phyloP scores from a whole-genome alignment of 129 eudicot genomes.

The Escallonia herrerae region DNA sequence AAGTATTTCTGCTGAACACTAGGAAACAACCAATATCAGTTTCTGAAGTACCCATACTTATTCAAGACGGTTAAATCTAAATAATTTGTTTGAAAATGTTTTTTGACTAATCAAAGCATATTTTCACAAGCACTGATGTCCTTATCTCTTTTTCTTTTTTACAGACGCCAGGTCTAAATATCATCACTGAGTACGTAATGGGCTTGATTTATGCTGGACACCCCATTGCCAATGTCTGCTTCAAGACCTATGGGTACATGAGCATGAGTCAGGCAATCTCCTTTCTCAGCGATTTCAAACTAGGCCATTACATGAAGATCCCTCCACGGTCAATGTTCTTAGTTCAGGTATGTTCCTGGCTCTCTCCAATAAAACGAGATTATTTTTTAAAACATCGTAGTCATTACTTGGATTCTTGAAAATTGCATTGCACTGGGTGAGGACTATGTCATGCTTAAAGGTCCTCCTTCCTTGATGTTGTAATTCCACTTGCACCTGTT shows the following conservation, averaged over 20 bases:
- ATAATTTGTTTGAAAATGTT: neutral
- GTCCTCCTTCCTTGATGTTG: neutral
- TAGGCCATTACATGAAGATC: slow-evolving; percentile 93
- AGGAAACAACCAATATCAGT: neutral
- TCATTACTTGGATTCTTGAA: too few species aligned
- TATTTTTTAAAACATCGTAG: neutral
- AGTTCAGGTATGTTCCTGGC: slow-evolving; percentile 47
- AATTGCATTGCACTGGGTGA: too few species aligned
- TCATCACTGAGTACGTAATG: slow-evolving; percentile 72
- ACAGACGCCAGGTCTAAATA: slow-evolving; percentile 86
- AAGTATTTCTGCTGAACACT: neutral
- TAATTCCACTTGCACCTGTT: neutral
- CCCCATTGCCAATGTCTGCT: slow-evolving; percentile 90
- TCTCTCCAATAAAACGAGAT: neutral
- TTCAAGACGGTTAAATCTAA: neutral
- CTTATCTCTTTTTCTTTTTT: neutral
- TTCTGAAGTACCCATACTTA: neutral
- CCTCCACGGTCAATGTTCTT: slow-evolving; percentile 89
- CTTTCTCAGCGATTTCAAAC: slow-evolving; percentile 71
- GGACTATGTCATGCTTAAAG: too few species aligned
- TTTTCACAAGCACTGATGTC: neutral
- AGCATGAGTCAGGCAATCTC: slow-evolving; percentile 87
- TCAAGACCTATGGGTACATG: slow-evolving; percentile 87
- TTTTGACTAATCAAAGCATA: neutral
- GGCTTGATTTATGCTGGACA: slow-evolving; percentile 74